Evolutionary conservation across 306 rosid genomes (phyloP).

Genomic region (Prunus mume): DNA sequence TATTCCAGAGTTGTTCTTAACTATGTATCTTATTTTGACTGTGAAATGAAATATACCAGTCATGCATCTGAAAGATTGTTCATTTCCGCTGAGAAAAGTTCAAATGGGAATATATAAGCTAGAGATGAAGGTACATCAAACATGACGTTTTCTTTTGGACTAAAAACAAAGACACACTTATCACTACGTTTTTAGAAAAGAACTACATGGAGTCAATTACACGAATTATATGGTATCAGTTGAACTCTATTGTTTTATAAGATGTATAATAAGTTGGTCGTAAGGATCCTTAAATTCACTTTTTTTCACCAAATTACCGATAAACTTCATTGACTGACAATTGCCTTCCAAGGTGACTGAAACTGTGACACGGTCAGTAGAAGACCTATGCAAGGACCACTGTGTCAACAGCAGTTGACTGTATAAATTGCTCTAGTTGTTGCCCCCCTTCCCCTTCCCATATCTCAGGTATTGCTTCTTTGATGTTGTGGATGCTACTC

Average conservation of each 20-base stretch:
- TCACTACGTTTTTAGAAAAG: background rate
- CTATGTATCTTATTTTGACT: background rate
- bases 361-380: background rate
- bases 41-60: background rate
- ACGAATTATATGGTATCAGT: background rate
- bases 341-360: background rate
- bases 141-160: background rate
- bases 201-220: background rate
- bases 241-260: background rate
- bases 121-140: background rate
- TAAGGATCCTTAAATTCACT: background rate
- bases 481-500: constrained; percentile 79
- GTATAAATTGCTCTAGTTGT: constrained; percentile 31
- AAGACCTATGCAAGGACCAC: constrained; percentile 31
- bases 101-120: background rate
- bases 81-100: background rate
- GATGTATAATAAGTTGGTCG: background rate
- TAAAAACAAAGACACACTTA: background rate
- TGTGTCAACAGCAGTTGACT: constrained; percentile 38
- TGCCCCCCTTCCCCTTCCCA: constrained; percentile 45
- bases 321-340: background rate
- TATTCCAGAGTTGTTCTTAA: constrained; percentile 21
- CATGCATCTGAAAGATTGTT: background rate
- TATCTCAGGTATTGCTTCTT: constrained; percentile 79
- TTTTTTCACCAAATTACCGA: constrained; percentile 3